A percentile compares a stretch with the other conserved stretches of the same genome.
Conservation (phyloP, 2,329 filamentous ascomycete species). For the Sclerotinia spermophila region DNA sequence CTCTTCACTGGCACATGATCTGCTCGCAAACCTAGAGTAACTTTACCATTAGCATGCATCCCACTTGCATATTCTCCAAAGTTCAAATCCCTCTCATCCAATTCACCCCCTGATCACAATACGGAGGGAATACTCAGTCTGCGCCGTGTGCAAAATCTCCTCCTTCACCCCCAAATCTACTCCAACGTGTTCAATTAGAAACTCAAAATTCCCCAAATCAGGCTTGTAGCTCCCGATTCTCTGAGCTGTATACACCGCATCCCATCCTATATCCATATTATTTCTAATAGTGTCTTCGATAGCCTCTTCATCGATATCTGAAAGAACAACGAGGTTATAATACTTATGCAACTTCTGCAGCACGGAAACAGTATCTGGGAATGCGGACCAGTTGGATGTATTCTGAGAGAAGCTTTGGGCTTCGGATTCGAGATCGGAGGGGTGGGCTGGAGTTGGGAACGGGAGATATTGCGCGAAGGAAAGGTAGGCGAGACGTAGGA, state of each 20-base stretch:
- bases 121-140: conserved; percentile 44
- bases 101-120: not conserved
- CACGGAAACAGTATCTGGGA: not conserved
- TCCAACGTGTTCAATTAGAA: conserved; percentile 54
- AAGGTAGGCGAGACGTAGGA: not conserved
- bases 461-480: conserved; percentile 31
- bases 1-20: conserved; percentile 63
- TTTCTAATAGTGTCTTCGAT: not conserved
- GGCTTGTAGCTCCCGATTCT: conserved; percentile 71
- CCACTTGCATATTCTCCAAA: not conserved
- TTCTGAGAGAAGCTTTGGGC: not conserved
- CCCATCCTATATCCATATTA: conserved; percentile 46
- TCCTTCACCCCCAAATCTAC: conserved; percentile 51
- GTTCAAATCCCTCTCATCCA: not conserved
- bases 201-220: conserved; percentile 59
- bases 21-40: conserved; percentile 46
- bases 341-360: not conserved
- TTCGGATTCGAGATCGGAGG: conserved; percentile 8
- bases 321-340: not conserved
- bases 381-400: not conserved
- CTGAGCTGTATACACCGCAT: conserved; percentile 62
- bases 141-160: conserved; percentile 62
- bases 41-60: not conserved
- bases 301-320: not conserved
- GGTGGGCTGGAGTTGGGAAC: conserved; percentile 43